Conservation (phyloP, 148 eudicot species). For the Euryodendron excelsum region DNA sequence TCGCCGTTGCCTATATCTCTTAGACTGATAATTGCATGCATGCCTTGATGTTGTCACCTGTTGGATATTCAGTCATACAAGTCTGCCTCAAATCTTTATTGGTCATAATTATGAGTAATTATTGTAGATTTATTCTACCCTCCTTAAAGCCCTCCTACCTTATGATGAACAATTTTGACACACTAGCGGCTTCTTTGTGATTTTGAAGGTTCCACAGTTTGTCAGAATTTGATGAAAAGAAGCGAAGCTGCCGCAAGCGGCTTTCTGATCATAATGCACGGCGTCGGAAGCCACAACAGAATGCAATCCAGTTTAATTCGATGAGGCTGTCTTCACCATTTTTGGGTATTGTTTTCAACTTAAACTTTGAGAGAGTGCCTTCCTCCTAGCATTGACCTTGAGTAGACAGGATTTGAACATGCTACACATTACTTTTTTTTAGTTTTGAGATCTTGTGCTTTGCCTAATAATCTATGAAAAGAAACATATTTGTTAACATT, state of each 20-base stretch:
- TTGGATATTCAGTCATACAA: background rate
- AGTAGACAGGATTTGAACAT: background rate
- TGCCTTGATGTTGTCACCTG: background rate
- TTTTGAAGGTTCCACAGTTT: conserved; percentile 76
- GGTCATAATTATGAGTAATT: background rate
- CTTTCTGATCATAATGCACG: conserved; percentile 95
- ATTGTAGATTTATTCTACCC: background rate
- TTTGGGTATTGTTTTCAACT: conserved; percentile 37
- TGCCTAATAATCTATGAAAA: background rate
- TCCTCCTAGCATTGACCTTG: background rate
- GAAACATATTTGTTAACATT: background rate
- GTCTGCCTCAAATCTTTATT: background rate
- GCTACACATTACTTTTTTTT: background rate
- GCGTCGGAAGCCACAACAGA: conserved; percentile 79
- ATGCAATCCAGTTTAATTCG: conserved; percentile 60
- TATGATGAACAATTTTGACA: conserved; percentile 8
- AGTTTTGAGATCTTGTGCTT: background rate
- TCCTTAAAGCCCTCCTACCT: background rate
- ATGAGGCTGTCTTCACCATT: conserved; percentile 50
- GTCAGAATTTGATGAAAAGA: conserved; percentile 86
- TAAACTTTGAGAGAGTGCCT: background rate
- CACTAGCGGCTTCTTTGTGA: background rate
- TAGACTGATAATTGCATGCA: background rate
- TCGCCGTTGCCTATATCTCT: background rate
- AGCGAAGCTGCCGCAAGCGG: conserved; percentile 91